Base-by-base conservation (phyloP, 352 stramenopile species). In the Phytophthora crassamura region DNA sequence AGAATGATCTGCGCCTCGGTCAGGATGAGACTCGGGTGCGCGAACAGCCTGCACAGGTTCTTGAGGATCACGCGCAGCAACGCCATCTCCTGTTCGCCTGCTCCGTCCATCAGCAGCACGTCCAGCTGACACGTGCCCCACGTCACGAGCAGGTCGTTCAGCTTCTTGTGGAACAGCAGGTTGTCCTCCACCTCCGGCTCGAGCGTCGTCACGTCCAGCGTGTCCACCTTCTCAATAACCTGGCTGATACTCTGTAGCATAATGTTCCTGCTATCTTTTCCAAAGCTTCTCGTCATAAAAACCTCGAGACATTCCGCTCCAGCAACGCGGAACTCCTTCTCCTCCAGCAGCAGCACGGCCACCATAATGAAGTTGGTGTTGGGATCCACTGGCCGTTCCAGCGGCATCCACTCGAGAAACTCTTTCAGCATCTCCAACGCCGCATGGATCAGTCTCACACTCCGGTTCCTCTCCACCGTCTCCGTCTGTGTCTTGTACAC, bases 401-500 rank as follows among this genome's bases (percentile, higher is more conserved):
- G 56, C 12, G 86, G 86, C 70, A 94, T 86, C 86, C 86, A 94
- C 60, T 94, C 86, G 6, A 94, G 60, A 63, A 94, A 94, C 62
- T 92, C 86, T 50, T 88, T 90, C 15, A 94, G 63, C 81, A 92
- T 91, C 39, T 84, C 64, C 40, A 94, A 43, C 28, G 78, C 75
- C 1, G 83, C 80, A 25, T 90, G 72, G 22, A 92, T 82, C 7
- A 94, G 56, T 47, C 74, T 73, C 59, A 84, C 76, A 60, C 80
- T 89, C 15, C 43, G 56, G 5, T 64, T 64, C 15, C 69, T 64
- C 42, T 76, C 60, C 36, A 45, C 41, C 11, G 75, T 65, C 0
- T 67, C 54, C 6, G 33, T 47, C 1, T 40, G 41, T 2, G 43
- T 12, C 58, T 82, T 80, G 51, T 89, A 88, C 32, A 59, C 35